Evolutionary conservation across 441 rosid species (phyloP), one percentile per base, ranked within the genome.

Genomic region (Iberis amara): DNA sequence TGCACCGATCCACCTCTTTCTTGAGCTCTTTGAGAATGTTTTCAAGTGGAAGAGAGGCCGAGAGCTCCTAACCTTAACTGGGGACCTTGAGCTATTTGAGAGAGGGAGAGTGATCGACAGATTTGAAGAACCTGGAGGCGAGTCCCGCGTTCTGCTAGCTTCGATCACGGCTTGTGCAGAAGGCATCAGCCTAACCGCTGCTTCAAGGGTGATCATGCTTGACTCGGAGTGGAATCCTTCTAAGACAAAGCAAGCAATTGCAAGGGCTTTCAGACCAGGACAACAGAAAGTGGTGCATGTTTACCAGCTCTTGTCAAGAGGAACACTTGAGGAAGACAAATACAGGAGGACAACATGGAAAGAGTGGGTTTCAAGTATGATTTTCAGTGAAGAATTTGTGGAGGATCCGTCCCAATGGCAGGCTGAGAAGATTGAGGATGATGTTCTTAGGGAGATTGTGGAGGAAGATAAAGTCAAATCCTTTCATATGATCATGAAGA

Each of bases 151-250:
- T 40, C 69, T 91, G 14, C 71, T 87, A 2, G 96, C 96, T 21
- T 91, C 98, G 0, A 87, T 87, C 32, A 85, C 90, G 1, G 95
- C 98, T 0, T 85, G 98, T 48, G 98, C 99, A 1, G 94, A 92
- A 76, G 99, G 97, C 7, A 79, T 92, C 47, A 89, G 99, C 46
- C 68, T 92, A 68, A 92, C 98, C 5, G 94, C 97, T 8, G 96
- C 99, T 50, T 92, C 99, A 0, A 77, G 92, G 32, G 96, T 89
- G 5, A 82, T 92, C 45, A 55, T 92, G 56, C 51, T 89, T 49
- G 99, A 92, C 48, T 84, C 94, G 0, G 97, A 89, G 41, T 92
- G 97, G 97, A 92, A 89, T 69, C 99, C 99, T 49, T 89, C 96
- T 8, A 92, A 86, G 78, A 89, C 99, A 9, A 92, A 86, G 76